Percentiles rank a stretch among this genome's conserved stretches.
Conservation (phyloP, 805 yeast species). For the Candida multigemmis region DNA sequence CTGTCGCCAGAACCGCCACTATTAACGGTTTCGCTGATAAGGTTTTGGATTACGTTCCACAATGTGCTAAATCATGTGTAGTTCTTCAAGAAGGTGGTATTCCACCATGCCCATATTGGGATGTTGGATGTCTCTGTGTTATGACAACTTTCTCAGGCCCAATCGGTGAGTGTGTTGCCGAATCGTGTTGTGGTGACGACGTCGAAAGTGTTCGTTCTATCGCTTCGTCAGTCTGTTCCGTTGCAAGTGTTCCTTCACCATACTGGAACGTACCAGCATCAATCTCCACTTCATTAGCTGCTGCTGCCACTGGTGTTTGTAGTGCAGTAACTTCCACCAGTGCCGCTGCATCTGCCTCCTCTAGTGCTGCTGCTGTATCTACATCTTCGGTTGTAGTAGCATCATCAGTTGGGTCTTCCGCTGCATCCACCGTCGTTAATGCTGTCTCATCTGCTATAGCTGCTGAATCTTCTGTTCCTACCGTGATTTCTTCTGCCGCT, state of each 20-base stretch:
- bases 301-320: slow-evolving; percentile 3
- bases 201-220: slow-evolving; percentile 16
- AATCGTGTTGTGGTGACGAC: slow-evolving; percentile 23
- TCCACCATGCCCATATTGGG: slow-evolving; percentile 39
- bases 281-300: slow-evolving; percentile 1
- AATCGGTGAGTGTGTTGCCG: slow-evolving; percentile 28
- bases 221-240: slow-evolving; percentile 24
- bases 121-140: slow-evolving; percentile 37
- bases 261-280: slow-evolving; percentile 20
- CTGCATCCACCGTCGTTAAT: slow-evolving; percentile 1
- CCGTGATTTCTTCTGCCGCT: no score
- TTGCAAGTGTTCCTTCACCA: slow-evolving; percentile 21
- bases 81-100: slow-evolving; percentile 15
- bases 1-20: slow-evolving; percentile 22
- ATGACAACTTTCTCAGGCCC: slow-evolving; percentile 20
- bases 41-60: slow-evolving; percentile 22
- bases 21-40: slow-evolving; percentile 34
- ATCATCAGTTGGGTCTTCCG: slow-evolving; percentile 1
- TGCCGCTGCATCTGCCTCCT: slow-evolving; percentile 4
- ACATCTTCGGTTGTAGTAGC: slow-evolving; percentile 1
- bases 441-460: slow-evolving; percentile 3
- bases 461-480: no score
- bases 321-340: no score
- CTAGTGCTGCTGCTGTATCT: slow-evolving; percentile 3
- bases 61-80: slow-evolving; percentile 32